Evolutionary conservation across 768 basidiomycete genomes (phyloP).

Genomic region (Boletus edulis): DNA sequence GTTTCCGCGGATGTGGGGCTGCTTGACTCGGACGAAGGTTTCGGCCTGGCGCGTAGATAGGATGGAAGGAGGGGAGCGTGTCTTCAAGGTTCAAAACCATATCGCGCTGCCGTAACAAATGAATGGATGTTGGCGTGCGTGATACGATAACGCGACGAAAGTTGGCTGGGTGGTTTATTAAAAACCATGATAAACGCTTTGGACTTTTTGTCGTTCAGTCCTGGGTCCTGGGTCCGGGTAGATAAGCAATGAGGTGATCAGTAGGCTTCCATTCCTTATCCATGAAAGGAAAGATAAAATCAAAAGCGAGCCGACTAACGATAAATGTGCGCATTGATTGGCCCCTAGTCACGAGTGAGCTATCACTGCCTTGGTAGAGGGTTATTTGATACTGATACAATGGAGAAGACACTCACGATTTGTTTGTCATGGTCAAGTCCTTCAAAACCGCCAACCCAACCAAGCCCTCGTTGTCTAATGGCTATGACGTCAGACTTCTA

Average conservation of each 20-base stretch:
- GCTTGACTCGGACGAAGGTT: not conserved
- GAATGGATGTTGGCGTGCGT: not conserved
- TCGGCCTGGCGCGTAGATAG: constrained; percentile 7
- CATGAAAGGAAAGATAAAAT: not conserved
- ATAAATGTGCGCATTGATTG: too few species aligned
- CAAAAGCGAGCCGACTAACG: too few species aligned
- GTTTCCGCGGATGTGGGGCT: constrained; percentile 2
- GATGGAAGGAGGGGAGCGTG: constrained; percentile 15
- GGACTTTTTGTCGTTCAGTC: too few species aligned
- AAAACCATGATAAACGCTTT: not conserved
- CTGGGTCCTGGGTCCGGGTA: constrained; percentile 3
- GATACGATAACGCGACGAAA: constrained; percentile 9
- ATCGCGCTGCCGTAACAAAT: constrained; percentile 9
- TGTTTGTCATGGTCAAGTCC: not conserved
- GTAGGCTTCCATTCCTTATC: not conserved
- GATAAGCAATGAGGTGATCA: not conserved
- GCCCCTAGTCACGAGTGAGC: too few species aligned
- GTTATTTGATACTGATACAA: too few species aligned
- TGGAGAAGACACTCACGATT: too few species aligned
- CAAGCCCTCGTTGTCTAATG: constrained; percentile 83
- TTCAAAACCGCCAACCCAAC: not conserved
- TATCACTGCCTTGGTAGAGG: too few species aligned
- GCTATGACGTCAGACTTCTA: constrained; percentile 90
- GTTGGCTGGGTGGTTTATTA: not conserved
- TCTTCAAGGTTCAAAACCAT: not conserved